Conservation (phyloP, 192 early-diverging fungal genomes). For the Backusella tarrabulga region DNA sequence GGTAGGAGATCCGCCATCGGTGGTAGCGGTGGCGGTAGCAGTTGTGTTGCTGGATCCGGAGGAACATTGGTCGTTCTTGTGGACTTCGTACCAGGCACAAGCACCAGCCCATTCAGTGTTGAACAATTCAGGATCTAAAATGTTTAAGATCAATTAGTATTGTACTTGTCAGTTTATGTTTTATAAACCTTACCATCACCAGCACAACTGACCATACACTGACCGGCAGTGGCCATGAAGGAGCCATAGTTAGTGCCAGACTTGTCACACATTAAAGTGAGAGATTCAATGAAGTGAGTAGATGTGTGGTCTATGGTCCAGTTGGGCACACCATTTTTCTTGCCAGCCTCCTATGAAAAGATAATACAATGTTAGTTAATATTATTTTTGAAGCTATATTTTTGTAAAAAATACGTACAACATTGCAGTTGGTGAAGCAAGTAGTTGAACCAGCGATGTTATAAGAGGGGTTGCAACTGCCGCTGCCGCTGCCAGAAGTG, state of each 20-base stretch:
- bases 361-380: neutral
- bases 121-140: conserved; percentile 5
- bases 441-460: neutral
- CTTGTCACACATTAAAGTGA: neutral
- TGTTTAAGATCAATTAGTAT: no score
- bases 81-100: neutral
- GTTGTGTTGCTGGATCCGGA: neutral
- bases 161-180: no score
- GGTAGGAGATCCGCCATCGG: neutral
- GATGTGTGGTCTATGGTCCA: neutral
- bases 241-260: neutral
- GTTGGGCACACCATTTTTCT: neutral
- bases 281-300: neutral
- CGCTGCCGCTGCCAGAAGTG: no score
- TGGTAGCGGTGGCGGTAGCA: neutral
- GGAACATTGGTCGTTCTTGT: neutral
- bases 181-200: neutral
- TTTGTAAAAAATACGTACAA: neutral
- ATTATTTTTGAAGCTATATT: neutral
- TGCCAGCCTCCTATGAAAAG: neutral
- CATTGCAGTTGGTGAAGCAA: neutral
- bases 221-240: neutral
- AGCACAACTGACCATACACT: neutral
- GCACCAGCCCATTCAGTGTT: conserved; percentile 1
- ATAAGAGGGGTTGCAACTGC: neutral